These are phyloP conservation scores for Ambrosia artemisiifolia DNA, from an alignment of 129 eudicot genomes.

Conservation along the genomic window DNA sequence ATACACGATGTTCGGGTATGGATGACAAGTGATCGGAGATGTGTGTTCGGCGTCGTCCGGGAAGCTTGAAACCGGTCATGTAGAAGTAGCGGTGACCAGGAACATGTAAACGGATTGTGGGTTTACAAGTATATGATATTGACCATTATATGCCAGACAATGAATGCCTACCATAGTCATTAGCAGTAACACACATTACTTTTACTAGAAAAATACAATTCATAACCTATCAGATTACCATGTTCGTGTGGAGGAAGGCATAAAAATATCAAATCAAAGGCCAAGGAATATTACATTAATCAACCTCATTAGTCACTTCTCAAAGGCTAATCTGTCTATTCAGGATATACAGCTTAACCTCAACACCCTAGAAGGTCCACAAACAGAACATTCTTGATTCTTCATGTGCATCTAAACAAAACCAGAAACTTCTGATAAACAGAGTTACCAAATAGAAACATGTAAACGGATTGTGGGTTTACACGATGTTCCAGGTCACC, in stretches of 20 bases:
- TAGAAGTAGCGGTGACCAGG: no score
- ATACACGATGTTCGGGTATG: no score
- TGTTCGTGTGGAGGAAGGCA: constrained; percentile 15
- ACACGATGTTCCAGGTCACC: no score
- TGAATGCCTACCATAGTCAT: constrained; percentile 14
- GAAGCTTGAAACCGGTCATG: no score
- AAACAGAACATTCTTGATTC: constrained; percentile 20
- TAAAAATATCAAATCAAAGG: constrained; percentile 23
- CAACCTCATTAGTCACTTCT: constrained; percentile 26
- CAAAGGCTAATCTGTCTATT: constrained; percentile 14
- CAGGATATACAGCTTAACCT: constrained; percentile 1
- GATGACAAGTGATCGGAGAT: no score
- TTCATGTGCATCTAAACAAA: constrained; percentile 18
- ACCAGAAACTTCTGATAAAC: neutral
- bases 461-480: no score
- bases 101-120: no score
- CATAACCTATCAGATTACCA: constrained; percentile 3
- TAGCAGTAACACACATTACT: constrained; percentile 19
- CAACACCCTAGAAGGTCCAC: constrained; percentile 24
- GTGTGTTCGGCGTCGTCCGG: no score
- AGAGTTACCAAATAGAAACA: neutral
- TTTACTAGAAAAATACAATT: constrained; percentile 18
- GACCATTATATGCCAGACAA: constrained; percentile 19
- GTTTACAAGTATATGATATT: constrained; percentile 4
- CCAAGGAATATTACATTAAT: constrained; percentile 17